Conservation (phyloP, 148 eudicot genomes). For the Nepenthes gracilis region DNA sequence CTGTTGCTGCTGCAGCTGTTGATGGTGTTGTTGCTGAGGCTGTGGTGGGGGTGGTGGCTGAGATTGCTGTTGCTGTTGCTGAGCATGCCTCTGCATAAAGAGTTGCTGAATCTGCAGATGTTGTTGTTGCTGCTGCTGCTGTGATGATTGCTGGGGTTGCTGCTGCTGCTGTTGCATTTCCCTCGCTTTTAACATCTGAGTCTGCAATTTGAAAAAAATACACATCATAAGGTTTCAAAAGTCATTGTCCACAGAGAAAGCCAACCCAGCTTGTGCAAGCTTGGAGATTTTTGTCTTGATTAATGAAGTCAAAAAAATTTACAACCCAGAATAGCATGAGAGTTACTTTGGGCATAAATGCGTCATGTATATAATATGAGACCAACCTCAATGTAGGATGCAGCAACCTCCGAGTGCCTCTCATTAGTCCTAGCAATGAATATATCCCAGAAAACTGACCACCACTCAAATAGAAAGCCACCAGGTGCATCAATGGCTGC, state of each 20-base stretch:
- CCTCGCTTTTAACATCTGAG: constrained; percentile 53
- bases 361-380: neutral
- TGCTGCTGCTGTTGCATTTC: constrained; percentile 52
- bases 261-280: too few species aligned
- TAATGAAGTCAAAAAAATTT: too few species aligned
- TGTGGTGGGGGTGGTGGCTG: constrained; percentile 18
- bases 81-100: constrained; percentile 46
- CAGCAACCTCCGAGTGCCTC: constrained; percentile 80
- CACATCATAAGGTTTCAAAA: neutral
- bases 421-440: constrained; percentile 77
- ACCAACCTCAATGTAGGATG: constrained; percentile 78
- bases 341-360: too few species aligned
- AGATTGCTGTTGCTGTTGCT: constrained; percentile 37
- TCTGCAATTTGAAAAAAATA: constrained; percentile 16
- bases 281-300: too few species aligned
- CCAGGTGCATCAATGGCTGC: constrained; percentile 87
- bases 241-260: too few species aligned
- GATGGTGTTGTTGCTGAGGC: constrained; percentile 30
- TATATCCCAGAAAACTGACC: constrained; percentile 88
- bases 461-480: constrained; percentile 80
- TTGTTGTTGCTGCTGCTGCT: constrained; percentile 24
- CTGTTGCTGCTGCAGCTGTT: constrained; percentile 40
- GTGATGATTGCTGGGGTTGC: neutral
- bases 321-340: too few species aligned
- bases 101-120: constrained; percentile 36